phyloP scores from a whole-genome alignment of 2,329 filamentous ascomycete species.

The Curvularia verruculosa region DNA sequence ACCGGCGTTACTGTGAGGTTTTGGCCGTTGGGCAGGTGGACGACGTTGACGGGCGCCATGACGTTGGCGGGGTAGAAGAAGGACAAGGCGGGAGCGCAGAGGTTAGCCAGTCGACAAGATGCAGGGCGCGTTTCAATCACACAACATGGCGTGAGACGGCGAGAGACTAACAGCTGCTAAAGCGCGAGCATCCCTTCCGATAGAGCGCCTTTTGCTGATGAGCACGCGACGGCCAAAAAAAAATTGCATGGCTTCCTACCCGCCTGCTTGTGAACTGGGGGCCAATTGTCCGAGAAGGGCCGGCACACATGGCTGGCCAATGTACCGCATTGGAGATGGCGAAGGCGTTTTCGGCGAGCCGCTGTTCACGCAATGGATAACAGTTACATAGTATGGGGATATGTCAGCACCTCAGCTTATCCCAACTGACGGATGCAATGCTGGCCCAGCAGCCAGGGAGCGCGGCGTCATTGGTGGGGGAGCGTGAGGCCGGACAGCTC shows the following conservation, averaged over 20 bases:
- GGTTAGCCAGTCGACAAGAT: constrained; percentile 4
- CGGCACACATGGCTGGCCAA: constrained; percentile 18
- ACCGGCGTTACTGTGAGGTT: constrained; percentile 80
- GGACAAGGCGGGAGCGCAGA: constrained; percentile 5
- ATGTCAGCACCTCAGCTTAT: background rate
- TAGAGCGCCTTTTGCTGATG: background rate
- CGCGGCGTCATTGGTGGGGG: constrained; percentile 22
- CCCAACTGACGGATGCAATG: background rate
- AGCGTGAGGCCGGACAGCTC: constrained; percentile 24
- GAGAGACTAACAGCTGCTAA: background rate
- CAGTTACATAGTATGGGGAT: background rate
- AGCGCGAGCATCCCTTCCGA: too few relatives aligned
- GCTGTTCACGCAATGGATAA: background rate
- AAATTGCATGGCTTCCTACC: constrained; percentile 21
- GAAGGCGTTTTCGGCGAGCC: background rate
- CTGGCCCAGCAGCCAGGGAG: background rate
- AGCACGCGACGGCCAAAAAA: constrained; percentile 26
- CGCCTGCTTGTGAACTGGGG: constrained; percentile 13
- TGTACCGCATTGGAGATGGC: constrained; percentile 4
- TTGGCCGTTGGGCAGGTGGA: constrained; percentile 87
- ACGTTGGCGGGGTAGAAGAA: constrained; percentile 36
- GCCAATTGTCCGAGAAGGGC: constrained; percentile 18
- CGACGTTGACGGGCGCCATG: constrained; percentile 53
- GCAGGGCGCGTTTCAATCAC: constrained; percentile 18
- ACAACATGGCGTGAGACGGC: constrained; percentile 28